Evolutionary conservation across 352 stramenopile genomes (phyloP).

Genomic region (Phytophthora cryptogea): DNA sequence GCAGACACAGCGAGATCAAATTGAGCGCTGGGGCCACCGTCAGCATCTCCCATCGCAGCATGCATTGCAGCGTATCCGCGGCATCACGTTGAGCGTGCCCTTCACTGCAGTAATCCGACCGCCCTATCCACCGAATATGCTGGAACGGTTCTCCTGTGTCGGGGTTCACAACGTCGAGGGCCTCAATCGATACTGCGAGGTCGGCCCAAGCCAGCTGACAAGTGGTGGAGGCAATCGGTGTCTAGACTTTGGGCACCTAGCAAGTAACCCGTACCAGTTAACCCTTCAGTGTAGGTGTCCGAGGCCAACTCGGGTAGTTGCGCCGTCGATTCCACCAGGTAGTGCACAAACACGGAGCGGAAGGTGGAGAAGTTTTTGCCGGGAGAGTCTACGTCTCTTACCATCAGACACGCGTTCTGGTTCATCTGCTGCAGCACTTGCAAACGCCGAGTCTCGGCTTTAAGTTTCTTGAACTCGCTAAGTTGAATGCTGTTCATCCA

Average conservation of each 20-base stretch:
- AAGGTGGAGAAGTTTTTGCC: constrained; percentile 29
- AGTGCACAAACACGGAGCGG: constrained; percentile 39
- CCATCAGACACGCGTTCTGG: constrained; percentile 30
- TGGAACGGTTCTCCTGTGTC: constrained; percentile 20
- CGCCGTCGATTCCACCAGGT: constrained; percentile 31
- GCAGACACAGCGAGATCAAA: not conserved
- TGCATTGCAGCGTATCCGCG: constrained; percentile 28
- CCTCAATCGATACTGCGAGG: constrained; percentile 32
- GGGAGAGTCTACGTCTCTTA: constrained; percentile 39
- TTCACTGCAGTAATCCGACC: constrained; percentile 41
- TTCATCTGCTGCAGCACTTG: constrained; percentile 37
- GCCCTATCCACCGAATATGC: constrained; percentile 35
- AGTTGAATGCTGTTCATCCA: constrained; percentile 36
- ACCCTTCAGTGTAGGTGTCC: not conserved
- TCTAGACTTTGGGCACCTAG: constrained; percentile 40
- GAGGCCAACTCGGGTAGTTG: not conserved
- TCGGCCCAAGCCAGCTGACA: constrained; percentile 31
- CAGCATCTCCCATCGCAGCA: constrained; percentile 41
- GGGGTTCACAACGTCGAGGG: constrained; percentile 23
- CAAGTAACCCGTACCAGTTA: constrained; percentile 25
- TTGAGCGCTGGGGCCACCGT: constrained; percentile 33
- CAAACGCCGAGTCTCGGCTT: constrained; percentile 31
- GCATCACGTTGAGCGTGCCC: constrained; percentile 34
- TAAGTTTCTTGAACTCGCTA: constrained; percentile 33
- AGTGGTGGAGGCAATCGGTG: not conserved